Evolutionary conservation across 2,329 filamentous ascomycete species (phyloP).

Genomic region (Dendryphion nanum): DNA sequence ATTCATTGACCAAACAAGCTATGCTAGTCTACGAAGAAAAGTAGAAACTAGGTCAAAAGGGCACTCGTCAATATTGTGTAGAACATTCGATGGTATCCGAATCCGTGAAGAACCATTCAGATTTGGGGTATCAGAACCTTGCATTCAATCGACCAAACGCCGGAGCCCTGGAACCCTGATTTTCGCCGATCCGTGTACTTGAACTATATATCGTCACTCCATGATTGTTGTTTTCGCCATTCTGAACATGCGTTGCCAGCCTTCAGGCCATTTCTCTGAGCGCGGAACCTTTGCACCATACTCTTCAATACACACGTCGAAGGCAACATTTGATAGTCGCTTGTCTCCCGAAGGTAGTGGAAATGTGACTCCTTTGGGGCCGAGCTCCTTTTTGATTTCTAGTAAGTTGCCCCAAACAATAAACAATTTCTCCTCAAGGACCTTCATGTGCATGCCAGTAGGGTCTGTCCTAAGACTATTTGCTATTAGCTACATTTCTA

Average conservation of each 20-base stretch:
- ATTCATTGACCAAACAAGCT: too few relatives aligned
- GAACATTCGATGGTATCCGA: too few relatives aligned
- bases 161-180: too few relatives aligned
- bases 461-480: background rate
- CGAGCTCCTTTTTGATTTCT: conserved; percentile 60
- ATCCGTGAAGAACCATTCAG: too few relatives aligned
- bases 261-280: background rate
- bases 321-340: conserved; percentile 40
- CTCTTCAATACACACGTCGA: conserved; percentile 47
- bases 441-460: conserved; percentile 27
- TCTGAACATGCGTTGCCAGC: conserved; percentile 22
- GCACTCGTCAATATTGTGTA: too few relatives aligned
- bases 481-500: background rate
- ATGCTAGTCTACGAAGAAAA: too few relatives aligned
- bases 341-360: conserved; percentile 23
- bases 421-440: conserved; percentile 69
- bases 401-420: conserved; percentile 78
- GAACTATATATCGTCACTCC: too few relatives aligned
- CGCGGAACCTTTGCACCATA: conserved; percentile 24
- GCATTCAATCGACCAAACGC: too few relatives aligned
- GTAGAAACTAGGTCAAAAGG: too few relatives aligned
- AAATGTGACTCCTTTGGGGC: conserved; percentile 35
- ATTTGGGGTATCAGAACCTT: too few relatives aligned
- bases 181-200: too few relatives aligned
- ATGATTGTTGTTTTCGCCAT: conserved; percentile 21